A percentile compares a stretch with the other conserved stretches of the same genome.
Evolutionary conservation across 495 filamentous ascomycete genomes (phyloP).

Genomic region (Penicillium egyptiacum): DNA sequence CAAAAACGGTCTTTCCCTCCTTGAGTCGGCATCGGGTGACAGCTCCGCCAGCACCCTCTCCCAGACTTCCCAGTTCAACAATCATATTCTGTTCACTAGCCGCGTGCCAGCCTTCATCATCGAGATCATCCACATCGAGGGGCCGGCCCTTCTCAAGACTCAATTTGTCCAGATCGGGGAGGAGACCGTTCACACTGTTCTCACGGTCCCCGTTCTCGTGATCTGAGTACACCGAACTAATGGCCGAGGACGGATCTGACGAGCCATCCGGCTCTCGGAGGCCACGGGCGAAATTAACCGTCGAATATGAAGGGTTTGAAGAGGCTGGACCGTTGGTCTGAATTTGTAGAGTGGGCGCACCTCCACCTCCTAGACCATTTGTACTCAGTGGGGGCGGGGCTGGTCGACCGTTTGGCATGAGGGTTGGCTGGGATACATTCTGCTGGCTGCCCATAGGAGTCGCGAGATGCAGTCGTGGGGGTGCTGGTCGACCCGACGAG

Average conservation of each 20-base stretch:
- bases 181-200: constrained; percentile 61
- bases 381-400: constrained; percentile 49
- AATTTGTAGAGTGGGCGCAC: constrained; percentile 71
- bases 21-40: constrained; percentile 88
- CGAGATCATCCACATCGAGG: constrained; percentile 87
- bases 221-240: constrained; percentile 79
- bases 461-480: constrained; percentile 73
- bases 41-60: constrained; percentile 93
- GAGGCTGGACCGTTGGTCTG: constrained; percentile 74
- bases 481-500: constrained; percentile 51
- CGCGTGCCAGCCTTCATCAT: constrained; percentile 92
- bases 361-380: constrained; percentile 68
- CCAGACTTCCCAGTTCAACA: constrained; percentile 81
- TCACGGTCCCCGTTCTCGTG: constrained; percentile 72
- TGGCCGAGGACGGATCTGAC: constrained; percentile 85
- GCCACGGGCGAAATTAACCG: constrained; percentile 69
- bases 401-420: constrained; percentile 50
- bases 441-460: constrained; percentile 77
- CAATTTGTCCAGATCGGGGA: constrained; percentile 73
- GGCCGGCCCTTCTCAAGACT: constrained; percentile 75
- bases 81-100: constrained; percentile 87
- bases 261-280: constrained; percentile 61
- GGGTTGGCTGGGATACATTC: constrained; percentile 58
- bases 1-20: constrained; percentile 91
- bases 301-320: constrained; percentile 80